Conservation (phyloP, 495 filamentous ascomycete genomes). For the Bathelium albidoporum region DNA sequence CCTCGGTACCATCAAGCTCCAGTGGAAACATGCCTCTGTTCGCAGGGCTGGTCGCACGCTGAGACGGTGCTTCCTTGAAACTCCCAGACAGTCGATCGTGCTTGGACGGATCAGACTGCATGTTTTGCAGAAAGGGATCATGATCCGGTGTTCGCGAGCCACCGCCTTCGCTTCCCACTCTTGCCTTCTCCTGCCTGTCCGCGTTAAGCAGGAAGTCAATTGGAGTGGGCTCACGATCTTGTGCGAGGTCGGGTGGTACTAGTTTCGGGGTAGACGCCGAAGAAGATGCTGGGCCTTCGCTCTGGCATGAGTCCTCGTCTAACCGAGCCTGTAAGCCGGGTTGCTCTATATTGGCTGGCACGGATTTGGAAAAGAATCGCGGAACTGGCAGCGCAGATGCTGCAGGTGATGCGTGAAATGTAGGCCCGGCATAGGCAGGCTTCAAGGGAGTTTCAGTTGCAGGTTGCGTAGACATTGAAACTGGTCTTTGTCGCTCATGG, state of each 20-base stretch:
- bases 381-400: constrained; percentile 89
- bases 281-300: not conserved
- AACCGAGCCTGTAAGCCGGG: constrained; percentile 35
- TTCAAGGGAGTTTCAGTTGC: constrained; percentile 17
- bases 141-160: constrained; percentile 19
- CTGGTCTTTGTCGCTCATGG: constrained; percentile 7
- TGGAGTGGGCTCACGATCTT: constrained; percentile 54
- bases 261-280: constrained; percentile 24
- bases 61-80: not conserved
- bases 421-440: constrained; percentile 78
- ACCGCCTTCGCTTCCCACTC: constrained; percentile 16
- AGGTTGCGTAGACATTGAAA: constrained; percentile 22
- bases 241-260: constrained; percentile 31
- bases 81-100: constrained; percentile 19
- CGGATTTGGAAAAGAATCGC: constrained; percentile 76
- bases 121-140: constrained; percentile 10
- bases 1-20: constrained; percentile 46
- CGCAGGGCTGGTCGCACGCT: constrained; percentile 31
- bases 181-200: constrained; percentile 63
- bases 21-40: constrained; percentile 50
- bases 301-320: constrained; percentile 26
- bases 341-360: constrained; percentile 49
- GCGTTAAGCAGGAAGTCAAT: constrained; percentile 84
- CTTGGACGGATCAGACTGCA: constrained; percentile 21
- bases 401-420: constrained; percentile 90